Conservation (phyloP, 495 filamentous ascomycete species). For the Neurospora pannonica region DNA sequence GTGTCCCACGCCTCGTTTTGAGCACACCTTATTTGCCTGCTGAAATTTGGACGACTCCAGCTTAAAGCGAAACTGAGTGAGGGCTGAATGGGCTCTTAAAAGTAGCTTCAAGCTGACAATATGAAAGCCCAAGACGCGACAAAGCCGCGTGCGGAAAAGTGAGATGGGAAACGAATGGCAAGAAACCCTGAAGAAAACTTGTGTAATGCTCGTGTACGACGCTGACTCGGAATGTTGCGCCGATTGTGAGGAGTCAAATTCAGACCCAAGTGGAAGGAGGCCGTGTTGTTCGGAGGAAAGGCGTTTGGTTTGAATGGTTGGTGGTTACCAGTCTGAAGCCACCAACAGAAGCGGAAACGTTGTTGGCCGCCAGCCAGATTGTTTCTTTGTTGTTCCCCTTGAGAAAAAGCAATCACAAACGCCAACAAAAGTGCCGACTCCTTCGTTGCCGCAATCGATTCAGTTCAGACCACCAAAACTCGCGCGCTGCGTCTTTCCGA, state of each 20-base stretch:
- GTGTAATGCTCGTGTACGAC: background rate
- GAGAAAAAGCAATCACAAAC: background rate
- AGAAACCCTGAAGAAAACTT: background rate
- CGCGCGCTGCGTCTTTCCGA: background rate
- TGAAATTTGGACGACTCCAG: background rate
- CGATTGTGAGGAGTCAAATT: background rate
- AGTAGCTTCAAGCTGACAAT: background rate
- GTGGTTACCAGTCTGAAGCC: background rate
- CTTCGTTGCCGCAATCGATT: background rate
- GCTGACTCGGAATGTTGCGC: background rate
- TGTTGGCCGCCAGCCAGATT: background rate
- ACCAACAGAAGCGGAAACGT: background rate
- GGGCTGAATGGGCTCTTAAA: background rate
- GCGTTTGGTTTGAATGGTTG: background rate
- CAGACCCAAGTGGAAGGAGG: background rate
- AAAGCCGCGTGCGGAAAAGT: background rate
- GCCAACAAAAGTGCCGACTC: background rate
- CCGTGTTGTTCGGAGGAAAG: background rate
- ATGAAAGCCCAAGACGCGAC: background rate
- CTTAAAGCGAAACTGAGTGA: background rate
- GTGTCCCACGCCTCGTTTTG: background rate
- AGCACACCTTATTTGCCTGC: background rate
- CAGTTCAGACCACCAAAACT: background rate
- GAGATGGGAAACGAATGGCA: background rate
- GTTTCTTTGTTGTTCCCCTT: background rate